These are phyloP conservation scores for Leccinellum luteum DNA, from an alignment of 768 basidiomycete genomes.

Conservation along the genomic window DNA sequence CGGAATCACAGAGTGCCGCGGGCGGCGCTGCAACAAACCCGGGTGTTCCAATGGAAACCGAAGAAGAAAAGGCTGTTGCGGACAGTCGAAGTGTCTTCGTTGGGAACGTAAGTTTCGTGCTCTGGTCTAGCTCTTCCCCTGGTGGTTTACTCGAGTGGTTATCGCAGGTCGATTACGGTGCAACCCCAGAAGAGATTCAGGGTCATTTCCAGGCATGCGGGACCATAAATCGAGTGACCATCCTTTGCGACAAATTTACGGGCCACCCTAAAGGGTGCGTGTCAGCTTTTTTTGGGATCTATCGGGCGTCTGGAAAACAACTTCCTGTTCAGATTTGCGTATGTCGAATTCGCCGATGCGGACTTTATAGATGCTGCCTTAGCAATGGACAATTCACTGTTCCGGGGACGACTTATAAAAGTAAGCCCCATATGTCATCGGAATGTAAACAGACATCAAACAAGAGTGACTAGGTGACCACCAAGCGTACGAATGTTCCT, in stretches of 20 bases:
- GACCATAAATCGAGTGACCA: slow-evolving; percentile 97
- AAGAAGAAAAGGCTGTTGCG: slow-evolving; percentile 79
- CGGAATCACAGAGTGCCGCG: slow-evolving; percentile 51
- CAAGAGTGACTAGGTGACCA: slow-evolving; percentile 65
- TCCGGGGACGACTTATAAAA: slow-evolving; percentile 91
- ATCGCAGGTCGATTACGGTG: slow-evolving; percentile 89
- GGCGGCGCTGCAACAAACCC: slow-evolving; percentile 46
- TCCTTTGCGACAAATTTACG: slow-evolving; percentile 99
- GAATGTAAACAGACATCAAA: background rate
- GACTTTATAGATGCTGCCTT: slow-evolving; percentile 88
- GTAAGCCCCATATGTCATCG: slow-evolving; percentile 39
- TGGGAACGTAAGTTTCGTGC: slow-evolving; percentile 76
- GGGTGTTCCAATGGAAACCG: slow-evolving; percentile 62
- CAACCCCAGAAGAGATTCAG: slow-evolving; percentile 98
- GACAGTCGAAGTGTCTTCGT: slow-evolving; percentile 91
- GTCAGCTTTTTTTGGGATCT: slow-evolving; percentile 9
- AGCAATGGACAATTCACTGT: slow-evolving; percentile 93
- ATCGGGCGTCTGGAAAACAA: slow-evolving; percentile 6
- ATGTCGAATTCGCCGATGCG: slow-evolving; percentile 96
- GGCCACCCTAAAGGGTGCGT: slow-evolving; percentile 96
- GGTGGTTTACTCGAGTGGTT: slow-evolving; percentile 10
- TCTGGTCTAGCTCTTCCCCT: slow-evolving; percentile 3
- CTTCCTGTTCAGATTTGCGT: slow-evolving; percentile 71
- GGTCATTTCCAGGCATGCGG: slow-evolving; percentile 96
- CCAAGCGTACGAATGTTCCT: slow-evolving; percentile 95